Evolutionary conservation across 225 moss, liverwort and hornwort species (phyloP).

Genomic region (Asterella californica): DNA sequence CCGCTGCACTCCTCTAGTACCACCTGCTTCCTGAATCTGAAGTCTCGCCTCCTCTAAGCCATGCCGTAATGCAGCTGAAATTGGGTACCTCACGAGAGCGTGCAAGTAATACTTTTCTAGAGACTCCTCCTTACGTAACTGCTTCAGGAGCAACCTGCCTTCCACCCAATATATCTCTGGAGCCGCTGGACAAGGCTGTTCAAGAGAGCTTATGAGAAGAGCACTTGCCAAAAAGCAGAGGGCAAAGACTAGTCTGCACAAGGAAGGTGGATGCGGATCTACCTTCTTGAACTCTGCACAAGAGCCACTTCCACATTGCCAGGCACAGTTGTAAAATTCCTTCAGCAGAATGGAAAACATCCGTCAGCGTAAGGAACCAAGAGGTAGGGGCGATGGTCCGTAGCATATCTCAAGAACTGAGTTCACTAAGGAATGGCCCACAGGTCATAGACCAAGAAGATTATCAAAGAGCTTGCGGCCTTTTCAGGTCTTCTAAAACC

Average conservation of each 20-base stretch:
- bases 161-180: slow-evolving; percentile 65
- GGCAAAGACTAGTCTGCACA: slow-evolving; percentile 45
- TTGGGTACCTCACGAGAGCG: slow-evolving; percentile 57
- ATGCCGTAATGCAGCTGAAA: slow-evolving; percentile 44
- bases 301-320: slow-evolving; percentile 61
- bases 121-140: slow-evolving; percentile 44
- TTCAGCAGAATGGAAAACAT: slow-evolving; percentile 58
- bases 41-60: slow-evolving; percentile 18
- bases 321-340: slow-evolving; percentile 62
- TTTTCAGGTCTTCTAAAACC: slow-evolving; percentile 46
- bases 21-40: slow-evolving; percentile 1
- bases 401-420: slow-evolving; percentile 47
- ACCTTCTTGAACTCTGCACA: too few relatives aligned
- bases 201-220: slow-evolving; percentile 54
- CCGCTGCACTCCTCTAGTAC: background rate
- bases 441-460: slow-evolving; percentile 52
- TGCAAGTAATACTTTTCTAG: slow-evolving; percentile 49
- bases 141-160: slow-evolving; percentile 51
- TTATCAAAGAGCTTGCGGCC: slow-evolving; percentile 60
- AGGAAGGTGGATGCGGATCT: too few relatives aligned
- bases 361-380: slow-evolving; percentile 30
- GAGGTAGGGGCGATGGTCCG: slow-evolving; percentile 47
- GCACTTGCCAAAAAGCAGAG: slow-evolving; percentile 51
- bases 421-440: slow-evolving; percentile 61
- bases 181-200: slow-evolving; percentile 55